A percentile compares a stretch with the other conserved stretches of the same genome.
Evolutionary conservation across 1,284 basidiomycete species (phyloP).

Genomic region (Apiotrichum akiyoshidainum): DNA sequence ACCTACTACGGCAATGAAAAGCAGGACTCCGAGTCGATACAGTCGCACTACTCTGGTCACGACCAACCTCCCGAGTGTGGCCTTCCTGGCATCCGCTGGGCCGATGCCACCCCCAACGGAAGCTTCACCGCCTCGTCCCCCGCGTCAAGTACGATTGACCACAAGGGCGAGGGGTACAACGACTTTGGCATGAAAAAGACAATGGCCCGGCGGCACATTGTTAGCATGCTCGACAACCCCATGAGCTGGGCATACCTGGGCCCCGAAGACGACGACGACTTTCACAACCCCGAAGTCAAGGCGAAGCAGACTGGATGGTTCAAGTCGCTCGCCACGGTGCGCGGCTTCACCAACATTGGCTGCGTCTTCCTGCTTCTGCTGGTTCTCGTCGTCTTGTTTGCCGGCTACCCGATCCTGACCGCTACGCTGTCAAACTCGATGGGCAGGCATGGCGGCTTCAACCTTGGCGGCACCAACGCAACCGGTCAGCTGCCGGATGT

Average conservation of each 20-base stretch:
- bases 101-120: no score
- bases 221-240: slow-evolving; percentile 26
- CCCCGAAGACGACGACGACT: slow-evolving; percentile 48
- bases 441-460: slow-evolving; percentile 53
- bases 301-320: slow-evolving; percentile 14
- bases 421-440: slow-evolving; percentile 29
- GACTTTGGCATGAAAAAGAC: no score
- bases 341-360: slow-evolving; percentile 16
- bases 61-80: no score
- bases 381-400: slow-evolving; percentile 58
- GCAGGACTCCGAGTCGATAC: no score
- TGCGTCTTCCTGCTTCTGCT: slow-evolving; percentile 58
- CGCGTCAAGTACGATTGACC: no score
- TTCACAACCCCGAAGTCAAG: slow-evolving; percentile 42
- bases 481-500: slow-evolving; percentile 54
- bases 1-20: no score
- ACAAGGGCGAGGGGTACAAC: no score
- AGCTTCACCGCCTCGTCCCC: no score
- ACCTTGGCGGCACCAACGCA: slow-evolving; percentile 70
- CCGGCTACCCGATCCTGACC: slow-evolving; percentile 73
- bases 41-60: no score
- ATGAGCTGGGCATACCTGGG: slow-evolving; percentile 31
- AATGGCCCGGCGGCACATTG: no score
- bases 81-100: no score
- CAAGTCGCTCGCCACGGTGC: slow-evolving; percentile 9